Base-by-base conservation (phyloP, 108 stramenopile species). In the Schizochytrium sp. region DNA sequence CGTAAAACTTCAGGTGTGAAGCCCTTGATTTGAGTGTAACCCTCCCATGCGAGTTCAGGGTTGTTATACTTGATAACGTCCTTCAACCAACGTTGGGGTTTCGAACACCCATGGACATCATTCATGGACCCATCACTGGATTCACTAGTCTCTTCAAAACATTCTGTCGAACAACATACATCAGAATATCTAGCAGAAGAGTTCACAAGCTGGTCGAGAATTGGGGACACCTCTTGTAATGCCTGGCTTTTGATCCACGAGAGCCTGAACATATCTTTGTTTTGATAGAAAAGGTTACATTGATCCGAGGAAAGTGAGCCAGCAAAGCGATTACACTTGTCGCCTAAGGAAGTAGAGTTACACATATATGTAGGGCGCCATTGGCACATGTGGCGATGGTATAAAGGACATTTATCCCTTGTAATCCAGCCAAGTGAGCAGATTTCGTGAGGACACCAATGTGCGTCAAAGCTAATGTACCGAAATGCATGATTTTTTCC, bases 381-480 rank as follows among this genome's bases (percentile, higher is more conserved):
- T 15, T 3, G 64, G 28, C 64, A 69, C 0, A 38, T 38, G 44
- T 69, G 64, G 64, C 64, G 64, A 15, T 69, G 64, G 42, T 44
- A 69, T 0, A 38, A 44, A 38, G 64, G 2, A 44, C 64, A 69
- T 44, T 3, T 38, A 15, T 69, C 64, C 5, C 42, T 38, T 44
- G 64, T 69, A 8, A 69, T 38, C 64, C 64, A 69, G 5, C 64
- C 64, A 10, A 69, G 44, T 15, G 64, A 69, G 15, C 64, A 69
- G 28, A 69, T 69, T 12, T 69, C 64, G 15, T 44, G 44, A 15
- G 64, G 64, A 44, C 64, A 69, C 64, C 64, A 69, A 1, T 69
- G 64, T 3, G 64, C 64, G 64, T 69, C 64, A 69, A 69, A 69
- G 28, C 12, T 69, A 15, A 69, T 44, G 64, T 69, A 69, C 42